phyloP scores from a whole-genome alignment of 768 basidiomycete genomes.

The Trichaptum fuscoviolaceum region DNA sequence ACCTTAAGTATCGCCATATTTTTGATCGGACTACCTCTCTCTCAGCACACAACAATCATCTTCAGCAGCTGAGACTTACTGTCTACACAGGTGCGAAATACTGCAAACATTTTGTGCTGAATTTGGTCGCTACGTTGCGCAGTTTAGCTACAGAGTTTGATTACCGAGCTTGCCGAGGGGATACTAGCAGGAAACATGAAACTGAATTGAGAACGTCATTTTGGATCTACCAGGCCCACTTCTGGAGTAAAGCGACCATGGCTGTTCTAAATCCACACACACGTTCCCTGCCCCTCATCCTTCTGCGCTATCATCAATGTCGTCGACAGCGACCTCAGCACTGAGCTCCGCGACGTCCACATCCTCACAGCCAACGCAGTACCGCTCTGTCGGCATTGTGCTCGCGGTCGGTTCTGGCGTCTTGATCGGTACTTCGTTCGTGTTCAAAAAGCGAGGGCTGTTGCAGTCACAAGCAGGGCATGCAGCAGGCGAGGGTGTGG shows the following conservation, averaged over 20 bases:
- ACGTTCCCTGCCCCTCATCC: conserved; percentile 4
- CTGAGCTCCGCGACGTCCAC: conserved; percentile 1
- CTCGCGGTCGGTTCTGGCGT: conserved; percentile 38
- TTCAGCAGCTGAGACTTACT: too few relatives aligned
- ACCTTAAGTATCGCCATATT: too few relatives aligned
- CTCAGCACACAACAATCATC: too few relatives aligned
- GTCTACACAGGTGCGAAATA: too few relatives aligned
- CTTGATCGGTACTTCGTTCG: conserved; percentile 45
- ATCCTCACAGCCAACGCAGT: conserved; percentile 6
- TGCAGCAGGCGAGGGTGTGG: conserved; percentile 28
- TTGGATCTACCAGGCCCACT: neutral
- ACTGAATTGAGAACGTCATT: conserved; percentile 4
- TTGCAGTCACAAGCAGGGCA: conserved; percentile 25
- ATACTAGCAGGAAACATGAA: neutral
- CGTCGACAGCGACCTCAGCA: neutral
- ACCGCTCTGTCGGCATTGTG: conserved; percentile 22
- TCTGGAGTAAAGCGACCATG: conserved; percentile 2
- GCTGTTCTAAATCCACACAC: neutral
- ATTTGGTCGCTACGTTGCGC: too few relatives aligned
- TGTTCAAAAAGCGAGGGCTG: conserved; percentile 54
- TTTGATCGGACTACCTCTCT: too few relatives aligned
- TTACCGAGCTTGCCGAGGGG: neutral
- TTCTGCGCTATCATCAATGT: neutral
- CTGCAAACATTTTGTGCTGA: too few relatives aligned
- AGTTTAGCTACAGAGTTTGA: neutral